These are phyloP conservation scores for Entomortierella beljakovae DNA, from an alignment of 192 early-diverging fungal species.

Conservation along the genomic window DNA sequence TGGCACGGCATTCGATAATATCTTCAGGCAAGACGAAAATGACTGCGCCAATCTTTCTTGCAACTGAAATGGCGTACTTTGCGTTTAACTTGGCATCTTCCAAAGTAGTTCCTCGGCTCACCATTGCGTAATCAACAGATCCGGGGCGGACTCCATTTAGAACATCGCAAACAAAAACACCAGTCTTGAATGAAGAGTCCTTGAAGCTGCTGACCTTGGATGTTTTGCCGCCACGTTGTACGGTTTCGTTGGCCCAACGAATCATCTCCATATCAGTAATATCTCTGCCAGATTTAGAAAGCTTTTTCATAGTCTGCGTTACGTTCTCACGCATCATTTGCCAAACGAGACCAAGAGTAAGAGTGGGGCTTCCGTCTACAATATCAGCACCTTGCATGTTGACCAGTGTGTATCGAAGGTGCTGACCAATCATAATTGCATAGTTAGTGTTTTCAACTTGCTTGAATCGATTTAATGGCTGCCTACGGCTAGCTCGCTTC, in stretches of 20 bases:
- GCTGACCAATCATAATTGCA: constrained; percentile 88
- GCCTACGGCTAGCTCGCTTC: constrained; percentile 88
- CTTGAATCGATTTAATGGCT: constrained; percentile 90
- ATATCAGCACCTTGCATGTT: constrained; percentile 97
- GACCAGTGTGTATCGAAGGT: constrained; percentile 89
- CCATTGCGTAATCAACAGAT: constrained; percentile 89
- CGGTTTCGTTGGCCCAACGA: constrained; percentile 93
- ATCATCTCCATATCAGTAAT: constrained; percentile 96
- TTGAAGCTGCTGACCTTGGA: constrained; percentile 86
- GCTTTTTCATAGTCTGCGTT: constrained; percentile 88
- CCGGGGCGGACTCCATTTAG: constrained; percentile 94
- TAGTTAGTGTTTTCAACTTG: constrained; percentile 99
- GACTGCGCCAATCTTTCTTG: constrained; percentile 97
- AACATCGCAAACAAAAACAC: constrained; percentile 91
- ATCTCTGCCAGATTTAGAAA: constrained; percentile 83
- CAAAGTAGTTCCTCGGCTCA: constrained; percentile 76
- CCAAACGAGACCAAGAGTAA: constrained; percentile 95
- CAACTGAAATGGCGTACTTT: constrained; percentile 98
- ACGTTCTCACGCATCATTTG: constrained; percentile 99
- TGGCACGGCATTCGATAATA: constrained; percentile 97
- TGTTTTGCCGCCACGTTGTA: constrained; percentile 70
- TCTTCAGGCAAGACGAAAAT: constrained; percentile 99
- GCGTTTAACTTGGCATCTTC: constrained; percentile 94
- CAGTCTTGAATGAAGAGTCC: constrained; percentile 80
- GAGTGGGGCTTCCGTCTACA: constrained; percentile 87